phyloP scores from a whole-genome alignment of 192 early-diverging fungal species.

The Coemansia sp. region DNA sequence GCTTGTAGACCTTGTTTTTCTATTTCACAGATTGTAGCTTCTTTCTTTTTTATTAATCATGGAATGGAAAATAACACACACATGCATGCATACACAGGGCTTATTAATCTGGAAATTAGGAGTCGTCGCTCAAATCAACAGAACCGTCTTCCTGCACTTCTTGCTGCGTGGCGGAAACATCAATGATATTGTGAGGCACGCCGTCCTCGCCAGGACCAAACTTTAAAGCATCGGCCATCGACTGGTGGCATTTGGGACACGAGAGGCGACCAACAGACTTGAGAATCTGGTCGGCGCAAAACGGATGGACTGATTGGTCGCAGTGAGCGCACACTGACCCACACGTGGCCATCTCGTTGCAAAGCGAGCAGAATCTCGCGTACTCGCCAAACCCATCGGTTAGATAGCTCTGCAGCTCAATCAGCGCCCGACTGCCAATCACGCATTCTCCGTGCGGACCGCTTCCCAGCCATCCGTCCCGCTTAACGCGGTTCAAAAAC shows the following conservation, averaged over 20 bases:
- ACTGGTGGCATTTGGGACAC: slow-evolving; percentile 26
- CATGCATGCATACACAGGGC: no score
- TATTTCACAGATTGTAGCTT: no score
- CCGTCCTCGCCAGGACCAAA: slow-evolving; percentile 31
- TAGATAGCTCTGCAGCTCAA: slow-evolving; percentile 39
- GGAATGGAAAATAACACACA: no score
- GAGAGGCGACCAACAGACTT: slow-evolving; percentile 4
- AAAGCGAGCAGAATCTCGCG: slow-evolving; percentile 27
- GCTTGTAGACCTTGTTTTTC: no score
- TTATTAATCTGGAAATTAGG: not conserved
- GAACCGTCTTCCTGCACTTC: not conserved
- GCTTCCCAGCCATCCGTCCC: slow-evolving; percentile 26
- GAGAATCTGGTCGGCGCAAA: slow-evolving; percentile 25
- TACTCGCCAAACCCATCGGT: slow-evolving; percentile 29
- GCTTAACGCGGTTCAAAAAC: slow-evolving; percentile 15
- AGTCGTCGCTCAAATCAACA: no score
- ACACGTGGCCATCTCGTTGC: slow-evolving; percentile 37
- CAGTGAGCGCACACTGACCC: slow-evolving; percentile 32
- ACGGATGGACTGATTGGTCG: slow-evolving; percentile 31
- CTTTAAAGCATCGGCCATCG: slow-evolving; percentile 6
- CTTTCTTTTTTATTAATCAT: no score
- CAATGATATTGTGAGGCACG: not conserved
- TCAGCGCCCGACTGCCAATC: slow-evolving; percentile 23
- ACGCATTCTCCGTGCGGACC: slow-evolving; percentile 7
- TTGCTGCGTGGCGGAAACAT: not conserved